Evolutionary conservation across 106 monocot genomes (phyloP), one percentile per base, ranked within the genome.

Genomic region (Posidonia australis): DNA sequence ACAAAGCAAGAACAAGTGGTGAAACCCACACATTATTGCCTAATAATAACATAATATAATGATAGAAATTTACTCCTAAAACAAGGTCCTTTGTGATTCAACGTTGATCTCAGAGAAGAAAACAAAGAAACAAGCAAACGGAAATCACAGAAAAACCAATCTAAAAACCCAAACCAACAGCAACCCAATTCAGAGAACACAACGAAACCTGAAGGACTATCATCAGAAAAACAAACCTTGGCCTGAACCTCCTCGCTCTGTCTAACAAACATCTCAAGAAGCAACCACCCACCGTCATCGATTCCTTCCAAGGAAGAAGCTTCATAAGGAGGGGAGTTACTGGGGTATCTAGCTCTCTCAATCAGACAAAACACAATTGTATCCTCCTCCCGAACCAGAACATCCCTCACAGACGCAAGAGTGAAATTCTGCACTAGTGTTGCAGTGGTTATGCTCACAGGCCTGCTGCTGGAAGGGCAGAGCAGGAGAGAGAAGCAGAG

Each of bases 281-380:
- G 58, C 2, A 86, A 86, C 5, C 69, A 65, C 2, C 53, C 72
- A 43, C 16, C 60, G 14, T 16, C 30, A 0, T 17, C 68, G 18
- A 36, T 4, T 7, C 36, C 36, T 36, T 7, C 5, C 5, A 61
- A 28, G 27, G 20, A 70, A 21, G 62, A 74, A 41, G 74, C 27
- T 9, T 66, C 67, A 58, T 98, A 98, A 1, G 81, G 82, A 0
- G 63, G 76, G 17, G 73, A 26, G 60, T 98, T 98, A 52, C 18
- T 26, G 0, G 78, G 82, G 72, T 76, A 69, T 54, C 30, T 69
- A 14, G 90, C 74, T 66, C 90, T 64, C 70, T 87, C 90, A 45
- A 98, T 77, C 55, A 98, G 84, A 23, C 69, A 64, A 70, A 91
- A 98, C 18, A 98, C 79, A 68, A 98, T 87, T 23, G 90, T 81